Evolutionary conservation across 306 rosid genomes (phyloP).

Genomic region (Fragaria ananassa): DNA sequence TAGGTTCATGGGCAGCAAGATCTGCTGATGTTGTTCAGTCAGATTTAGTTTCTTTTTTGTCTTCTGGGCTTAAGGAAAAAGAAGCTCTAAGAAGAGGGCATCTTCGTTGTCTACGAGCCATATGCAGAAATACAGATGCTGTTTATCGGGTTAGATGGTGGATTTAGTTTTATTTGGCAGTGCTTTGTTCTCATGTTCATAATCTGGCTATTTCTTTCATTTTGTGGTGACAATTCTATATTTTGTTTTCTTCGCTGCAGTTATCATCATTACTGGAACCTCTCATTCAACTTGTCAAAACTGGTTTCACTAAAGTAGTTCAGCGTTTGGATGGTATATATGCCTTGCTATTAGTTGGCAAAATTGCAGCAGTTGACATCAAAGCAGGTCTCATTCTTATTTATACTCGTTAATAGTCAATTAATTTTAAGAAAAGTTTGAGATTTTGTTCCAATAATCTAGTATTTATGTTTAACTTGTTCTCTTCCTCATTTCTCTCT

Average conservation of each 20-base stretch:
- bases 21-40: conserved; percentile 61
- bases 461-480: conserved; percentile 12
- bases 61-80: conserved; percentile 94
- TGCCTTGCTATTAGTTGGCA: conserved; percentile 79
- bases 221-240: conserved; percentile 15
- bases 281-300: conserved; percentile 87
- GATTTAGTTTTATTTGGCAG: conserved; percentile 17
- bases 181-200: conserved; percentile 25
- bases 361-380: conserved; percentile 84
- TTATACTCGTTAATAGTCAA: background rate
- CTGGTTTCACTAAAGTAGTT: conserved; percentile 87
- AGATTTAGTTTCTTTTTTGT: conserved; percentile 57
- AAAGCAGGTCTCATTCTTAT: conserved; percentile 66
- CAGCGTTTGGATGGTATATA: conserved; percentile 95
- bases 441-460: background rate
- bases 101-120: conserved; percentile 59
- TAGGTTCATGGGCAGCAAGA: conserved; percentile 78
- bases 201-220: conserved; percentile 12
- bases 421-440: background rate
- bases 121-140: conserved; percentile 66
- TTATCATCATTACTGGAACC: conserved; percentile 60
- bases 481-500: background rate
- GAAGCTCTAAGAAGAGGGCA: conserved; percentile 83
- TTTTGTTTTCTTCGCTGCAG: conserved; percentile 34
- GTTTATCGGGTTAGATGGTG: conserved; percentile 52